Conservation (phyloP, 169 alveolate species). For the Besnoitia besnoiti region DNA sequence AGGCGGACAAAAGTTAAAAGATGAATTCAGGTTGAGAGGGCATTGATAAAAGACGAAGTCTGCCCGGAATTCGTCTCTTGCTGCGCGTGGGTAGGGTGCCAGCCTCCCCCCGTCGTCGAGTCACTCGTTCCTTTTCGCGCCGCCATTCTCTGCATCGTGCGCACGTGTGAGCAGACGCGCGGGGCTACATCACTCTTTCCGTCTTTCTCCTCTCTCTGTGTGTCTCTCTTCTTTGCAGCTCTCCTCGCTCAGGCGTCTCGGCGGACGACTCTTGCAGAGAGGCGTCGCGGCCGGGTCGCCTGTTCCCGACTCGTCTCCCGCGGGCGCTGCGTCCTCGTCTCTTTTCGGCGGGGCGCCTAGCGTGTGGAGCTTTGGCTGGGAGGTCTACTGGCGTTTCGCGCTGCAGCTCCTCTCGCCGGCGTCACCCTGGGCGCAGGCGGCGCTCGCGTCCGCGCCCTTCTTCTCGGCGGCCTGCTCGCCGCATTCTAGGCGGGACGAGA, state of each 20-base stretch:
- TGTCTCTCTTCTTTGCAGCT: not conserved
- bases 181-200: too few species aligned
- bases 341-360: not conserved
- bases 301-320: not conserved
- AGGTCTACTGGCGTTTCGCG: not conserved
- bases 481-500: not conserved
- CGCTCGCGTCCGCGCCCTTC: not conserved
- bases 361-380: constrained; percentile 31
- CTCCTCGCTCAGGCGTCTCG: not conserved
- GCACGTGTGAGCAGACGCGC: too few species aligned
- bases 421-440: not conserved
- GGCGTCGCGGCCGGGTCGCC: not conserved
- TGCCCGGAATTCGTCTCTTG: too few species aligned
- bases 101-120: too few species aligned
- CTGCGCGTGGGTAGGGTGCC: too few species aligned
- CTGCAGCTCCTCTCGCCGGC: not conserved
- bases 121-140: too few species aligned
- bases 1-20: too few species aligned
- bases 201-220: not conserved
- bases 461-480: not conserved
- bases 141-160: too few species aligned
- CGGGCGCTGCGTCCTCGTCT: not conserved
- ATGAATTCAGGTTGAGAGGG: too few species aligned
- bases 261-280: not conserved
- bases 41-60: too few species aligned